phyloP scores from a whole-genome alignment of 805 yeast genomes.

The Saccharomycopsis amapae region DNA sequence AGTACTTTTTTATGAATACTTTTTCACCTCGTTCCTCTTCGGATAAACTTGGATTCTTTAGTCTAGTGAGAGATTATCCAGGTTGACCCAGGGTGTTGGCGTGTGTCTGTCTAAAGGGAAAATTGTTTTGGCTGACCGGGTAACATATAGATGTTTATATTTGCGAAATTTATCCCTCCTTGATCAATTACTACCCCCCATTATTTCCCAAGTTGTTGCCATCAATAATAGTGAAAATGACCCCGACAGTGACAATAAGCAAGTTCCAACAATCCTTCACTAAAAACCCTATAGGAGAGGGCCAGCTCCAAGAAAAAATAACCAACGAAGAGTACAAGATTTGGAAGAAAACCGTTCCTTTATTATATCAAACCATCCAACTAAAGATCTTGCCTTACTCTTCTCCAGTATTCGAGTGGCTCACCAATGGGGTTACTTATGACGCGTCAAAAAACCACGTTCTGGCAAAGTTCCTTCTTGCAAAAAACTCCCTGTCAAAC shows the following conservation, averaged over 20 bases:
- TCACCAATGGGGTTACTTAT: conserved; percentile 2
- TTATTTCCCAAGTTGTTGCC: too few relatives aligned
- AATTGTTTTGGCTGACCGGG: too few relatives aligned
- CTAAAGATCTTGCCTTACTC: conserved; percentile 37
- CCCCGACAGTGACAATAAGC: not conserved
- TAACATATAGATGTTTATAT: too few relatives aligned
- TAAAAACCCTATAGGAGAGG: conserved; percentile 29
- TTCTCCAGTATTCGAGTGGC: conserved; percentile 14
- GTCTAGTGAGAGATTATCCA: too few relatives aligned
- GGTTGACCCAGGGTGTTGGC: too few relatives aligned
- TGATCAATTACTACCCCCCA: too few relatives aligned
- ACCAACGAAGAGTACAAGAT: conserved; percentile 68
- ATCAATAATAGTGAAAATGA: not conserved
- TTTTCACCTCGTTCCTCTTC: too few relatives aligned
- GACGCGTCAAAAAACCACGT: conserved; percentile 5
- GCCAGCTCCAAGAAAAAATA: conserved; percentile 52
- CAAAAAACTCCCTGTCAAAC: not conserved
- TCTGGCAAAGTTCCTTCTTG: conserved; percentile 8
- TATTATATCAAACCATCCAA: conserved; percentile 66
- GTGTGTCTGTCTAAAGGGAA: too few relatives aligned
- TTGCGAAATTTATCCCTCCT: too few relatives aligned
- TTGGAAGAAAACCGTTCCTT: conserved; percentile 83
- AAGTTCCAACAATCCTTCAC: conserved; percentile 16
- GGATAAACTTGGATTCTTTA: too few relatives aligned
- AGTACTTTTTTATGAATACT: too few relatives aligned